These are phyloP conservation scores for Neurospora discreta DNA, from an alignment of 495 filamentous ascomycete genomes.

Conservation along the genomic window DNA sequence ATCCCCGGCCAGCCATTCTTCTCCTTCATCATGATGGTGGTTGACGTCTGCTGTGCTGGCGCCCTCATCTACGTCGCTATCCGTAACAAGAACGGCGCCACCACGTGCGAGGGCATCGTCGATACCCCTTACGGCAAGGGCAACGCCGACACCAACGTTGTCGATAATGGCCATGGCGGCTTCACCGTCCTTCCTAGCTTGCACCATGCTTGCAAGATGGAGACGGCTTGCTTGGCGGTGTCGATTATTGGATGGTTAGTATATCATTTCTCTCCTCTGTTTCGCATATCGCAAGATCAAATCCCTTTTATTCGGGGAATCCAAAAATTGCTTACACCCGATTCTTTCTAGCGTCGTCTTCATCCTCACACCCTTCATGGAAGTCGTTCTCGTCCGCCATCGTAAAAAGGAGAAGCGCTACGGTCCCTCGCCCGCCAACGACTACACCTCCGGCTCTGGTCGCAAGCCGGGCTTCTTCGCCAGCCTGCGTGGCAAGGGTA, in stretches of 20 bases:
- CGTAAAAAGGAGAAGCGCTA: conserved; percentile 70
- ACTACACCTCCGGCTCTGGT: conserved; percentile 37
- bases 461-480: conserved; percentile 20
- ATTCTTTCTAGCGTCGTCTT: conserved; percentile 49
- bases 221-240: conserved; percentile 67
- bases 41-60: conserved; percentile 48
- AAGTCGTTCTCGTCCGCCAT: conserved; percentile 53
- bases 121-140: conserved; percentile 59
- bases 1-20: conserved; percentile 57
- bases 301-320: not conserved
- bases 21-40: conserved; percentile 56
- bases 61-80: conserved; percentile 51
- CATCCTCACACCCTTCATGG: conserved; percentile 50
- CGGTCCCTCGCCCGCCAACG: conserved; percentile 64
- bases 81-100: conserved; percentile 50
- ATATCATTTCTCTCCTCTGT: not conserved
- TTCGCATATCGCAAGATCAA: not conserved
- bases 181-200: conserved; percentile 35
- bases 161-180: conserved; percentile 26
- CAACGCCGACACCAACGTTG: conserved; percentile 28
- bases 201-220: conserved; percentile 52
- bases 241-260: conserved; percentile 69
- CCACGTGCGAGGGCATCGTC: conserved; percentile 49
- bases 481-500: conserved; percentile 9
- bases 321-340: conserved; percentile 3